Evolutionary conservation across 202 grass and related monocot species (phyloP), one percentile per base, ranked within the genome.

Genomic region (Carex sylvatica): DNA sequence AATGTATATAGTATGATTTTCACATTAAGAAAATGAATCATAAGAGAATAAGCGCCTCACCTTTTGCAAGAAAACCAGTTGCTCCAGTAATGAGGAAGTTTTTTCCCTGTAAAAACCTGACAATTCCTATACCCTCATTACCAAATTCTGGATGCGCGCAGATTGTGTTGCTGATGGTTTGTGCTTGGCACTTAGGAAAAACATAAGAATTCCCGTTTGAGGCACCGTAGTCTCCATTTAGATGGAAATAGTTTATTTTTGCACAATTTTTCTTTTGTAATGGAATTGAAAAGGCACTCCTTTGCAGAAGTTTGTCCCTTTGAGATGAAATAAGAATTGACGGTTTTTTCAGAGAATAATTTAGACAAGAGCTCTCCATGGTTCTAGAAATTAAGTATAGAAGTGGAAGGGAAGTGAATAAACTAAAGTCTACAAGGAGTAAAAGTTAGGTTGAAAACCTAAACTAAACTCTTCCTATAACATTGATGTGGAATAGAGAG

Each of bases 61-160:
- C 95, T 93, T 98, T 98, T 0, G 89, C 92, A 13, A 98, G 85
- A 89, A 98, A 98, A 4, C 95, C 95, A 38, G 92, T 98, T 20
- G 88, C 95, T 31, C 95, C 95, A 14, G 95, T 98, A 68, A 98
- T 60, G 70, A 98, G 91, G 33, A 98, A 93, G 65, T 93, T 85
- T 91, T 98, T 98, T 59, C 80, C 87, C 6, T 86, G 83, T 22
- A 95, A 89, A 35, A 98, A 95, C 52, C 85, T 82, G 4, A 35
- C 82, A 61, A 98, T 85, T 18, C 92, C 95, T 30, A 98, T 88
- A 30, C 95, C 92, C 3, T 81, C 80, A 9, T 38, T 44, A 55
- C 42, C 23, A 16, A 60, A 40, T 51, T 76, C 18, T 23, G 36
- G 15, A 47, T 65, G 9, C 2, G 16, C 33, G 49, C 31, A 60